Percentiles rank a stretch among this genome's conserved stretches.
Conservation (phyloP, 495 filamentous ascomycete genomes). For the Aspergillus avenaceus region DNA sequence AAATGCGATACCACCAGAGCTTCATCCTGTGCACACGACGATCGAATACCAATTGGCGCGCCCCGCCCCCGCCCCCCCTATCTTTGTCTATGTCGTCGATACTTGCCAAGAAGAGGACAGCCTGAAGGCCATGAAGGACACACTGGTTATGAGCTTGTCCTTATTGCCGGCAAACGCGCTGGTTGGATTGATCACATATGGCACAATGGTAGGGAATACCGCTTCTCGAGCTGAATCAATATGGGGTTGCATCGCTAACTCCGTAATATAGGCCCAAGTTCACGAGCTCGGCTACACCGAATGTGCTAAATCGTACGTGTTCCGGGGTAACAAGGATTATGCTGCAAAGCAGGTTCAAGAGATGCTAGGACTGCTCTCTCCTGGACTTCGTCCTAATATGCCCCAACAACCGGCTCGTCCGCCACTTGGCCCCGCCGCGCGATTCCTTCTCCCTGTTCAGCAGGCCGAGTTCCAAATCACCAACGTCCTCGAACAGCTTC, state of each 20-base stretch:
- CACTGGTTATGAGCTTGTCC: conserved; percentile 94
- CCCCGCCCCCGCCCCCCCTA: conserved; percentile 89
- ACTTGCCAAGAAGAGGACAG: conserved; percentile 99
- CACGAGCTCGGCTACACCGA: conserved; percentile 98
- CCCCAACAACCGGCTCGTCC: conserved; percentile 77
- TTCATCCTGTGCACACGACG: conserved; percentile 89
- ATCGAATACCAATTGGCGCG: conserved; percentile 95
- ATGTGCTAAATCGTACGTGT: conserved; percentile 99
- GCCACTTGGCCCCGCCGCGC: conserved; percentile 74
- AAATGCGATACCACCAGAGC: conserved; percentile 90
- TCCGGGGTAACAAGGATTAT: conserved; percentile 97
- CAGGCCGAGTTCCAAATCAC: conserved; percentile 98
- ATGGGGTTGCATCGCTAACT: conserved; percentile 23
- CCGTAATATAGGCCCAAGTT: conserved; percentile 70
- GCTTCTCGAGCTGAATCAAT: neutral
- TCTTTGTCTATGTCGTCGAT: conserved; percentile 97
- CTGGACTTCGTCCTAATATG: conserved; percentile 71
- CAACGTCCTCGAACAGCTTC: conserved; percentile 91
- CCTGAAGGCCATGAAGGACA: conserved; percentile 91
- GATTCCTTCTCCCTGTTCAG: conserved; percentile 91
- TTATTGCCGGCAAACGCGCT: conserved; percentile 89
- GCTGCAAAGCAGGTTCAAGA: conserved; percentile 95
- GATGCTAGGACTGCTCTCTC: conserved; percentile 75
- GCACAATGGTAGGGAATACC: conserved; percentile 74
- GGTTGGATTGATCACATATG: conserved; percentile 92